Conservation (phyloP, 2,329 filamentous ascomycete species). For the Talaromyces sp. region DNA sequence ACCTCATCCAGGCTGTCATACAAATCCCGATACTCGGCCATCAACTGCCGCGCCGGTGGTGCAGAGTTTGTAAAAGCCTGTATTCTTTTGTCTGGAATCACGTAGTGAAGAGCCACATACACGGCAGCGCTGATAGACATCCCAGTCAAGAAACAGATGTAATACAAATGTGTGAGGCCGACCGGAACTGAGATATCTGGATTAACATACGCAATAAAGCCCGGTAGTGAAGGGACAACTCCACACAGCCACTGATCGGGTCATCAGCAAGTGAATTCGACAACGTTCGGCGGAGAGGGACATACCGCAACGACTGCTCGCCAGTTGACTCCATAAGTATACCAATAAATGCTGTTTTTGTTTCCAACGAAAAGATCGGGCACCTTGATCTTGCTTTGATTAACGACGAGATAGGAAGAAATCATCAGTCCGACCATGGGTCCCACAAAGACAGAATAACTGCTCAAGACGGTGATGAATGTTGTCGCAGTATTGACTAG, state of each 20-base stretch:
- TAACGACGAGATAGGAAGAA: constrained; percentile 45
- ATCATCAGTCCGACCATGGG: constrained; percentile 47
- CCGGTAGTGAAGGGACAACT: constrained; percentile 41
- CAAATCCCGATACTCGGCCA: constrained; percentile 7
- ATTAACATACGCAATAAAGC: constrained; percentile 43
- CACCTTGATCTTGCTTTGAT: constrained; percentile 39
- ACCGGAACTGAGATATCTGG: constrained; percentile 31
- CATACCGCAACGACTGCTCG: constrained; percentile 25
- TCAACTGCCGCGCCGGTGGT: constrained; percentile 8
- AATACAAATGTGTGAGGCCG: constrained; percentile 33
- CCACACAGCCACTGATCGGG: constrained; percentile 44
- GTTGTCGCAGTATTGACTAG: constrained; percentile 25
- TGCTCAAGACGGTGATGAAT: constrained; percentile 24
- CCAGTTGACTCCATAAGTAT: constrained; percentile 25
- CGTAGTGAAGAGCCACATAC: constrained; percentile 22
- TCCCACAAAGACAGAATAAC: constrained; percentile 45
- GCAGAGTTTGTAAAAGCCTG: constrained; percentile 9
- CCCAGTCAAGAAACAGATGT: constrained; percentile 25
- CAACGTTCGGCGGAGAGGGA: constrained; percentile 17
- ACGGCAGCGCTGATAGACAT: constrained; percentile 21
- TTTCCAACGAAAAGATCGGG: constrained; percentile 42
- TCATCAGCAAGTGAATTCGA: no score
- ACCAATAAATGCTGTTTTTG: constrained; percentile 27
- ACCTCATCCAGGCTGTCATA: constrained; percentile 13
- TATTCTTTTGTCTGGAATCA: constrained; percentile 1